Conservation (phyloP, 345 rosid genomes). For the Limnanthes douglasii region DNA sequence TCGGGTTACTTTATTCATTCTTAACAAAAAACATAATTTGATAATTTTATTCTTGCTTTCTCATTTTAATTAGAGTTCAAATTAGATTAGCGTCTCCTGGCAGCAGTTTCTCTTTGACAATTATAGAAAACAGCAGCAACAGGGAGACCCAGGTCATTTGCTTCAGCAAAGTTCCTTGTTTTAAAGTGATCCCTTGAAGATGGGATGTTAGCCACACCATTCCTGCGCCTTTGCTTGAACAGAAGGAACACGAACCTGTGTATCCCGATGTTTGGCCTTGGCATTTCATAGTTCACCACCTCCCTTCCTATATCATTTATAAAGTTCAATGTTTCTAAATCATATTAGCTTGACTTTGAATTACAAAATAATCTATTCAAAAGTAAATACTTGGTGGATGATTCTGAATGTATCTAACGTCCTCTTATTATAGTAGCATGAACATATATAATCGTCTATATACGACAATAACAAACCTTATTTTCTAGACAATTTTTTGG, state of each 20-base stretch:
- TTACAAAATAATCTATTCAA: background rate
- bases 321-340: background rate
- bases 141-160: constrained; percentile 62
- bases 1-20: too few relatives aligned
- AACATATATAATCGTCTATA: too few relatives aligned
- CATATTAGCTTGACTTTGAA: too few relatives aligned
- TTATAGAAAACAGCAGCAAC: constrained; percentile 91
- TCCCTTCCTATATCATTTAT: constrained; percentile 41
- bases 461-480: too few relatives aligned
- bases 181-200: constrained; percentile 51
- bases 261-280: constrained; percentile 92
- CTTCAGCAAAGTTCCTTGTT: constrained; percentile 58
- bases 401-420: too few relatives aligned
- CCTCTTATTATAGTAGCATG: too few relatives aligned
- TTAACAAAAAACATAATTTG: too few relatives aligned
- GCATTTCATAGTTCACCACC: constrained; percentile 65
- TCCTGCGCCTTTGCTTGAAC: constrained; percentile 65
- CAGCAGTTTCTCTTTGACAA: constrained; percentile 87
- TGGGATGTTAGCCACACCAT: constrained; percentile 29
- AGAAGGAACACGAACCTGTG: constrained; percentile 80
- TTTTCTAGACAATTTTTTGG: too few relatives aligned
- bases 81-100: constrained; percentile 88
- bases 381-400: background rate
- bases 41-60: too few relatives aligned
- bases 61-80: too few relatives aligned